Base-by-base conservation (phyloP, 495 filamentous ascomycete species). In the Podospora bellae-mahoneyi region DNA sequence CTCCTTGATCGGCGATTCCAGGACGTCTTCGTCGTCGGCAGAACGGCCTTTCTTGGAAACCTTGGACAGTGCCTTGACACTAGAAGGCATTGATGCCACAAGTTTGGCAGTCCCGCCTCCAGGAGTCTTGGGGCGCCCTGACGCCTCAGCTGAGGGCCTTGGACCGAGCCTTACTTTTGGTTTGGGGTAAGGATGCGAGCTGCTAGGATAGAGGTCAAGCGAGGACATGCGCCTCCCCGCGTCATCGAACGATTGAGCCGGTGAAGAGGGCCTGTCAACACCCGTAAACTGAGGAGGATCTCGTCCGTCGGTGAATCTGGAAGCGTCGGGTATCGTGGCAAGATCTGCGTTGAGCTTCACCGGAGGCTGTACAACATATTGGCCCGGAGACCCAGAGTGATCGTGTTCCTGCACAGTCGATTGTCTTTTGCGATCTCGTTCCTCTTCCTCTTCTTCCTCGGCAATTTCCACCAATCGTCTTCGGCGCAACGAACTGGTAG, bases 401-500 rank as follows among this genome's bases (percentile, higher is more conserved):
- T 74, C 76, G 55, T 81, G 77, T 61, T 84, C 80, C 48, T 78
- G 76, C n/a, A 80, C 77, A 2, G 79, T 66, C 3, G 82, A 84
- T 65, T 84, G 81, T 71, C 80, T 77, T 70, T 84, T 85, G 48
- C 74, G 77, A 28, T 81, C 80, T 62, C 80, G 76, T 65, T 84
- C 82, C 39, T 83, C 82, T 59, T 91, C 87, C 69, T 89, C 88
- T 62, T 83, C 82, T 60, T 99, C 95, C 76, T 97, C 95, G 61
- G 90, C 89, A 74, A 97, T 98, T 78, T 95, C 95, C 82, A 92
- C 89, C 75, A 98, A 80, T 69, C 89, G 87, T 66, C 88, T 85
- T 78, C 86, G 84, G 58, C 88, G 89, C 69, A 93, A 82, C 39
- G 91, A 96, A 75, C 89, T 92, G 48, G 88, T 91, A 2, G 93